Evolutionary conservation across 2,329 filamentous ascomycete species (phyloP).

Genomic region (Aaosphaeria arxii): DNA sequence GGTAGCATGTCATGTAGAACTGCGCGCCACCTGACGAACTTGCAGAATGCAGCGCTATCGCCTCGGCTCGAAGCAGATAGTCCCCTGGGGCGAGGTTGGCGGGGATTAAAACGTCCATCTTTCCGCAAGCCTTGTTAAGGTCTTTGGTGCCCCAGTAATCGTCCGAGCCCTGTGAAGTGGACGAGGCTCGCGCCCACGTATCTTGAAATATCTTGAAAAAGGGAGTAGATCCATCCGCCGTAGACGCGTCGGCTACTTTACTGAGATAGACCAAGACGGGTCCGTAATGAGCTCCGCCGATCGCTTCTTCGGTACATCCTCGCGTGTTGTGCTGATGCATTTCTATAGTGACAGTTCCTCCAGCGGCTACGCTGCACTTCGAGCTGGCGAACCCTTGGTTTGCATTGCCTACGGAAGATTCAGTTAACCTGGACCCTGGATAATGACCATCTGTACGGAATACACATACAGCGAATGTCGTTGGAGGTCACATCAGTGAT

Average conservation of each 20-base stretch:
- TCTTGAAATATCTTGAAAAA: constrained; percentile 61
- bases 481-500: constrained; percentile 14
- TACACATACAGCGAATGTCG: constrained; percentile 8
- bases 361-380: constrained; percentile 47
- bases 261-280: constrained; percentile 55
- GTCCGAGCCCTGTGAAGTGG: constrained; percentile 38
- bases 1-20: constrained; percentile 49
- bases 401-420: constrained; percentile 15
- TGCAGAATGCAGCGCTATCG: constrained; percentile 58
- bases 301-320: constrained; percentile 43
- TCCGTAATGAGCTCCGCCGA: constrained; percentile 39
- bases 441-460: background rate
- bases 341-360: constrained; percentile 43
- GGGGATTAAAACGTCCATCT: constrained; percentile 54
- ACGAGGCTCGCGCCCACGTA: constrained; percentile 47
- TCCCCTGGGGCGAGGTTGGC: constrained; percentile 53
- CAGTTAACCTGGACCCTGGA: background rate
- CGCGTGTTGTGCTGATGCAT: constrained; percentile 55
- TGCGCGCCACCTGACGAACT: constrained; percentile 43
- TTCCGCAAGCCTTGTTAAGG: constrained; percentile 44
- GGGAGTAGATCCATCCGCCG: constrained; percentile 47
- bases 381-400: constrained; percentile 30
- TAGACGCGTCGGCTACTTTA: constrained; percentile 45
- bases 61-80: constrained; percentile 59
- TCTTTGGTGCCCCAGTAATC: constrained; percentile 51